Evolutionary conservation across 1,284 basidiomycete species (phyloP), one percentile per base, ranked within the genome.

Genomic region (Ganoderma sp.): DNA sequence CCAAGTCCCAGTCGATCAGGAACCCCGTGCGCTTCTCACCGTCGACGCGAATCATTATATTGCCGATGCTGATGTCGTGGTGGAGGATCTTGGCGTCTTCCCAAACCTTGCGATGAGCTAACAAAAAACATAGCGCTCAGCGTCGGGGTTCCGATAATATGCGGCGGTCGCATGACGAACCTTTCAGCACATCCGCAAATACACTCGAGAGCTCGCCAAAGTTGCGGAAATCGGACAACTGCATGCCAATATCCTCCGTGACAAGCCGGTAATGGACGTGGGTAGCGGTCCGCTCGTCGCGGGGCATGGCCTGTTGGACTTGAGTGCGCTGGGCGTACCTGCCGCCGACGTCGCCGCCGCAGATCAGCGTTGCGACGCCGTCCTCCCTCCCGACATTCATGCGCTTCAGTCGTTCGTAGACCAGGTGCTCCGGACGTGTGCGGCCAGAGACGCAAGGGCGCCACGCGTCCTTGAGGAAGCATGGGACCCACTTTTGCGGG

Each of bases 321-420:
- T 6, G 3, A 4, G 67, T 65, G 34, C 6, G 19, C 56, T 69
- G 67, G 5, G 54, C 54, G 19, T 25, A 7, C n/a, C 22, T 45
- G 9, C 61, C 68, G n/a, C 54, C 68, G 34, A 69, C 68, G 48
- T 69, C n/a, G n/a, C n/a, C n/a, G n/a, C 68, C 64, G 39, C 65
- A 69, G 42, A 69, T 43, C 25, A 69, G 50, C 3, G 61, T 54
- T 9, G 62, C 56, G 43, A 69, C 45, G 25, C 28, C 32, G 2
- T 28, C 8, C 12, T 45, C 56, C 3, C 9, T 37, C 9, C 9
- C 37, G 37, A 37, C 37, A 6, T 37, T 37, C 37, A 37, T 37
- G 9, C 37, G 37, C 37, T 37, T 37, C 37, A 50, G n/a, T n/a
- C 52, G 61, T 43, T 66, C 6, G 32, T 69, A 66, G 4, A 69